A percentile compares a stretch with the other conserved stretches of the same genome.
These are phyloP conservation scores for Beauveria brongniartii DNA, from an alignment of 2,329 filamentous ascomycete genomes.

Conservation along the genomic window DNA sequence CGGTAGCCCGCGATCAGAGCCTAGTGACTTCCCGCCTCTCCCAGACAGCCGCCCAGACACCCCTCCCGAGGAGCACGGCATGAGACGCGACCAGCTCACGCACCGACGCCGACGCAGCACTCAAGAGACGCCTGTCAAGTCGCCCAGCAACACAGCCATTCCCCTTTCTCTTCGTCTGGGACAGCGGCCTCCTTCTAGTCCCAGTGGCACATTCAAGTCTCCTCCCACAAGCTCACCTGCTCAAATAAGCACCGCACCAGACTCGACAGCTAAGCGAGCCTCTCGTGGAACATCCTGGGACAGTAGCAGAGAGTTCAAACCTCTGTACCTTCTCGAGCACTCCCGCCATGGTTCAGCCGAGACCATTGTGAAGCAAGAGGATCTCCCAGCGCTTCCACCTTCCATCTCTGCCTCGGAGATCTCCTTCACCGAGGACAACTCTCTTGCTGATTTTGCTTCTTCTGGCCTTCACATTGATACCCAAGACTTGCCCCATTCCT, in stretches of 20 bases:
- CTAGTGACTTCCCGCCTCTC: constrained; percentile 37
- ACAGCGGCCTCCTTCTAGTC: constrained; percentile 36
- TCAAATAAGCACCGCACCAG: constrained; percentile 23
- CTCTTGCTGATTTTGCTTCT: constrained; percentile 16
- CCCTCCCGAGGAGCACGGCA: constrained; percentile 39
- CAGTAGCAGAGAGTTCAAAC: constrained; percentile 63
- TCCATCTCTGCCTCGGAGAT: constrained; percentile 26
- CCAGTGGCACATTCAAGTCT: constrained; percentile 26
- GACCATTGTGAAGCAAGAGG: constrained; percentile 21
- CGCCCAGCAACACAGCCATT: constrained; percentile 49
- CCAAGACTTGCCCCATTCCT: constrained; percentile 20
- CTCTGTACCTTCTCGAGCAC: constrained; percentile 72
- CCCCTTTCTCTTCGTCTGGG: constrained; percentile 48
- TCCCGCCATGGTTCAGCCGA: constrained; percentile 32
- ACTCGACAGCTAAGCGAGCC: constrained; percentile 29
- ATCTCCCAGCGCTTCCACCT: constrained; percentile 43
- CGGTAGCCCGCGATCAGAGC: constrained; percentile 33
- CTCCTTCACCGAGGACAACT: constrained; percentile 21
- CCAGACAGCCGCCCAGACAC: constrained; percentile 54
- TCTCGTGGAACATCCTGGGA: constrained; percentile 54
- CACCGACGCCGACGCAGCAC: constrained; percentile 43
- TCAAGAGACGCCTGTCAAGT: constrained; percentile 39
- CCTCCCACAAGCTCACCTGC: constrained; percentile 30
- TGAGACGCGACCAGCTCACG: constrained; percentile 30
- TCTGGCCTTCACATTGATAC: constrained; percentile 35